Evolutionary conservation across 140 eudicot species (phyloP).

Genomic region (Cichorium intybus): DNA sequence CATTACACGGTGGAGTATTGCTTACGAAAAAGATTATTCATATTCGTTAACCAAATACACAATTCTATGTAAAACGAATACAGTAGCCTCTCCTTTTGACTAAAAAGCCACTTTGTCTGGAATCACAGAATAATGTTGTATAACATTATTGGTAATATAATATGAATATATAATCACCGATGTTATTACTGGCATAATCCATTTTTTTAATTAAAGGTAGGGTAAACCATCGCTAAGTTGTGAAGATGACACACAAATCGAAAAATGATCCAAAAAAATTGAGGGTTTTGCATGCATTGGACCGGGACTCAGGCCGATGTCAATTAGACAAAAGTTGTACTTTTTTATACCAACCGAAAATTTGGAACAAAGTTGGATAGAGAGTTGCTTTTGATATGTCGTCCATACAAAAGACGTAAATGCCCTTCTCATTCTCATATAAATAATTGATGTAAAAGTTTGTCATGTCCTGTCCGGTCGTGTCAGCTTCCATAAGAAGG

Average conservation of each 20-base stretch:
- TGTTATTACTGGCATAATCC: slow-evolving; percentile 17
- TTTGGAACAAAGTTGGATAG: too few relatives aligned
- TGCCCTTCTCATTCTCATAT: not conserved
- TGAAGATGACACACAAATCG: too few relatives aligned
- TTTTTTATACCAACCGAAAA: too few relatives aligned
- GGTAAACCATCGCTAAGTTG: slow-evolving; percentile 1
- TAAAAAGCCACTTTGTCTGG: slow-evolving; percentile 32
- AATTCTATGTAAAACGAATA: slow-evolving; percentile 23
- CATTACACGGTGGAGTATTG: slow-evolving; percentile 24
- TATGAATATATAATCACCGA: slow-evolving; percentile 22
- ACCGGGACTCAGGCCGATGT: not conserved
- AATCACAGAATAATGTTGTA: slow-evolving; percentile 35
- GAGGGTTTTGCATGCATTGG: too few relatives aligned
- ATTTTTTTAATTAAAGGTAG: slow-evolving; percentile 1
- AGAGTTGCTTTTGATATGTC: not conserved
- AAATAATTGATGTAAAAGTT: too few relatives aligned
- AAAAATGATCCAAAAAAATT: too few relatives aligned
- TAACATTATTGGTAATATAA: slow-evolving; percentile 24
- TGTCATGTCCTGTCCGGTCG: too few relatives aligned
- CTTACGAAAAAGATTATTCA: slow-evolving; percentile 26
- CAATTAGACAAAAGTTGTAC: too few relatives aligned
- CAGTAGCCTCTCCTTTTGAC: slow-evolving; percentile 34
- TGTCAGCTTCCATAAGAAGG: too few relatives aligned
- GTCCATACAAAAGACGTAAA: not conserved
- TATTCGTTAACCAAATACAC: slow-evolving; percentile 32